Evolutionary conservation across 495 filamentous ascomycete genomes (phyloP).

Genomic region (Aspergillus indologenus): DNA sequence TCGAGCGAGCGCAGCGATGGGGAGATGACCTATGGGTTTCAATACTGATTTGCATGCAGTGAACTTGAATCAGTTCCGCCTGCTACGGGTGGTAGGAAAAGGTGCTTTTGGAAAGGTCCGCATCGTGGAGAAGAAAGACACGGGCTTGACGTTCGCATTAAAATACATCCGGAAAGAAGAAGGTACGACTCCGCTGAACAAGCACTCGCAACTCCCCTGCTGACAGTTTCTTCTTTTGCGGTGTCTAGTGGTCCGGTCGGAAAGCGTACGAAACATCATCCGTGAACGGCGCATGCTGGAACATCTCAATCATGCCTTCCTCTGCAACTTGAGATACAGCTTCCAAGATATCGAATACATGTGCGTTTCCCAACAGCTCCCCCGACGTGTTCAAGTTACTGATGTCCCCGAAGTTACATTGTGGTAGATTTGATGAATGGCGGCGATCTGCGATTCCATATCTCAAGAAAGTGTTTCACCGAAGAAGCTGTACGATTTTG

Average conservation of each 20-base stretch:
- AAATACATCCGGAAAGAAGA: constrained; percentile 99
- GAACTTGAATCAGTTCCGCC: constrained; percentile 95
- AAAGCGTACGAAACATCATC: constrained; percentile 97
- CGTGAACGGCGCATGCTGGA: constrained; percentile 96
- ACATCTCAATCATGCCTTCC: constrained; percentile 94
- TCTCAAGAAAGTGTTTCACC: constrained; percentile 95
- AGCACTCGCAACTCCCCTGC: neutral
- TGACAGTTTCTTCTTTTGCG: constrained; percentile 1
- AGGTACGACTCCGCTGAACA: constrained; percentile 50
- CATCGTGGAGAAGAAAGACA: constrained; percentile 97
- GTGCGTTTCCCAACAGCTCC: constrained; percentile 50
- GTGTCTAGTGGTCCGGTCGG: constrained; percentile 80
- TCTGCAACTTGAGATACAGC: constrained; percentile 97
- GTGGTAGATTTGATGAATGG: constrained; percentile 99
- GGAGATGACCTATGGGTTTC: neutral
- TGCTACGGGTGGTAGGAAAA: constrained; percentile 92
- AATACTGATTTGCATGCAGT: constrained; percentile 49
- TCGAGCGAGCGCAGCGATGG: neutral
- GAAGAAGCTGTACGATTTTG: constrained; percentile 96
- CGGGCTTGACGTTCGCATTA: constrained; percentile 85
- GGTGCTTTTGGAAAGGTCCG: constrained; percentile 98
- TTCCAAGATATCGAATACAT: constrained; percentile 99
- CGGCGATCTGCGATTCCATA: constrained; percentile 95
- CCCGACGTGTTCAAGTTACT: constrained; percentile 14
- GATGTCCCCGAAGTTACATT: constrained; percentile 66